phyloP scores from a whole-genome alignment of 2,329 filamentous ascomycete genomes.

The Daldinia eschscholtzii region DNA sequence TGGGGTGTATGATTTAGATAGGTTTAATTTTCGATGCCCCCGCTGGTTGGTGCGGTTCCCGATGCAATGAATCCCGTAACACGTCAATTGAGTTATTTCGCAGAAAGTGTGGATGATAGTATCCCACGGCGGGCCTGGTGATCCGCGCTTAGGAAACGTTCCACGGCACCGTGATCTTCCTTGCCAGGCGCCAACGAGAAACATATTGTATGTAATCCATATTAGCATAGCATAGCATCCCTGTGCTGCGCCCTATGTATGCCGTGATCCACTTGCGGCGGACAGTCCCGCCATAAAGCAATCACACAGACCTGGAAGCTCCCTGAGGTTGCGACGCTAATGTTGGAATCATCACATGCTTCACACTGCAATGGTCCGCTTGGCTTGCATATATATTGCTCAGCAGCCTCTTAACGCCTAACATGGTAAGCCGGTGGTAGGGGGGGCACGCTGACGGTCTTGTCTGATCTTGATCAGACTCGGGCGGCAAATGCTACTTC shows the following conservation, averaged over 20 bases:
- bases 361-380: constrained; percentile 26
- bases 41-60: constrained; percentile 36
- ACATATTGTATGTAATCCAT: constrained; percentile 18
- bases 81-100: constrained; percentile 27
- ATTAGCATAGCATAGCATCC: constrained; percentile 6
- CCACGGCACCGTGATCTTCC: constrained; percentile 35
- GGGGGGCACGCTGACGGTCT: constrained; percentile 13
- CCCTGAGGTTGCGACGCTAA: constrained; percentile 28
- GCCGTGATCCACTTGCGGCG: constrained; percentile 26
- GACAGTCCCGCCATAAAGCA: constrained; percentile 33
- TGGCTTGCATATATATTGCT: constrained; percentile 27
- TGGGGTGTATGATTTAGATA: constrained; percentile 23
- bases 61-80: constrained; percentile 23
- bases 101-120: constrained; percentile 30
- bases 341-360: constrained; percentile 38
- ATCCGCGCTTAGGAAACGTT: constrained; percentile 40
- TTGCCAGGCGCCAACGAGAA: constrained; percentile 26
- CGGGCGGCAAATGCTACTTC: constrained; percentile 80
- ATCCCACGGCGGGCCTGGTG: constrained; percentile 29
- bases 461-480: constrained; percentile 21
- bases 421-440: constrained; percentile 31
- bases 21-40: constrained; percentile 18
- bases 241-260: constrained; percentile 26
- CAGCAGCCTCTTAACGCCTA: constrained; percentile 20
- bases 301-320: constrained; percentile 30